Base-by-base conservation (phyloP, 73 alveolate genomes). In the Loxodes magnus region DNA sequence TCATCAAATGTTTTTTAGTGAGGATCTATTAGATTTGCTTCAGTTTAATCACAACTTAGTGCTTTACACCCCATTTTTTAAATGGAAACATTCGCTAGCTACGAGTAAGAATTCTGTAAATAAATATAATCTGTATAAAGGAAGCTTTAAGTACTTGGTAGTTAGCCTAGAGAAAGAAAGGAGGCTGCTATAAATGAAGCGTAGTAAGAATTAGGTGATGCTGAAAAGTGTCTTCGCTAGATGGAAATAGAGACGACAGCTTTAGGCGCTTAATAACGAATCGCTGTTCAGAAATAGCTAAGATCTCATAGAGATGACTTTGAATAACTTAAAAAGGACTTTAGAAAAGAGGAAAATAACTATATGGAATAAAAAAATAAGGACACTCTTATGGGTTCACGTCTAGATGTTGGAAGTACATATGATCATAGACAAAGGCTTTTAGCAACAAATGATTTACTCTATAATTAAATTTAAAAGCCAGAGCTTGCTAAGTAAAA, bases 361-460 rank as follows among this genome's bases (percentile, higher is more conserved):
- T 16, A 12, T 21, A 19, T 15, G 9, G 59, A 46, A 5, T 23
- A 21, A 25, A 46, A 46, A 25, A 10, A 10, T 9, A 0, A 23
- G 27, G 59, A 46, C 22, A 46, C 59, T 10, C 59, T 46, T 24
- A 46, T 46, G 59, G 59, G 59, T 9, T 20, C 59, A 46, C 16
- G 59, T 46, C 27, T 46, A 16, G 39, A 46, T 33, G 10, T 33
- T 33, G 43, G 43, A 16, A 33, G 43, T 12, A 12, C 43, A n/a
- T n/a, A 33, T 1, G 43, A 33, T 12, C 59, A 46, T 1, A 46
- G 59, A 46, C 43, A 46, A 46, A 46, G 26, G 27, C 39, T 46
- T 7, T 17, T 46, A 21, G n/a, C 22, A 5, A 24, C 20, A n/a
- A 20, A 46, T 22, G n/a, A 46, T 5, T 20, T 24, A 22, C 22